phyloP scores from a whole-genome alignment of 805 yeast genomes.

The Pichia sporocuriosa region DNA sequence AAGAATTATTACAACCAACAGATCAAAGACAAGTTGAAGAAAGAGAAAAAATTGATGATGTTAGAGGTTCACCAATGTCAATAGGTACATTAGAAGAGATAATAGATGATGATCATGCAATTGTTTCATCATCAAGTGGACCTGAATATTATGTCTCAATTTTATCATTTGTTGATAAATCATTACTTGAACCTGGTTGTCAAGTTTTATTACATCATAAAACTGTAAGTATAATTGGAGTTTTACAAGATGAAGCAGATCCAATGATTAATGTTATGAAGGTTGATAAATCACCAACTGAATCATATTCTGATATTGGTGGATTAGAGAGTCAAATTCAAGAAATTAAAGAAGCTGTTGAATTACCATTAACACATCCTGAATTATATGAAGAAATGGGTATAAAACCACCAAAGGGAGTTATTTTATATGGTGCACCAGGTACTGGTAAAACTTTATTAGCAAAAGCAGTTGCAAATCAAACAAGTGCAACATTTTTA shows the following conservation, averaged over 20 bases:
- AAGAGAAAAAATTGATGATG: slow-evolving; percentile 87
- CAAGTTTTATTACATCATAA: slow-evolving; percentile 93
- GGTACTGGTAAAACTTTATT: slow-evolving; percentile 95
- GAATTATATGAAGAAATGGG: slow-evolving; percentile 98
- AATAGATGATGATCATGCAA: slow-evolving; percentile 97
- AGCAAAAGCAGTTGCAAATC: slow-evolving; percentile 98
- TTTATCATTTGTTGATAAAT: slow-evolving; percentile 94
- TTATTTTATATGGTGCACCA: slow-evolving; percentile 93
- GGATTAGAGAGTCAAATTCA: slow-evolving; percentile 94
- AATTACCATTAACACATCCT: slow-evolving; percentile 92
- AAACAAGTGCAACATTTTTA: slow-evolving; percentile 91
- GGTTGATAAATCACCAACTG: slow-evolving; percentile 95
- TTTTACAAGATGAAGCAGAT: slow-evolving; percentile 95
- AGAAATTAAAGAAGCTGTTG: slow-evolving; percentile 96
- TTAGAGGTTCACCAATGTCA: slow-evolving; percentile 94
- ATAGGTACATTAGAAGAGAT: slow-evolving; percentile 96
- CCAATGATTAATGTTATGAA: slow-evolving; percentile 98
- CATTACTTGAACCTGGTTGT: slow-evolving; percentile 92
- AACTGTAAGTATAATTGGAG: slow-evolving; percentile 95
- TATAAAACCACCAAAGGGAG: slow-evolving; percentile 97
- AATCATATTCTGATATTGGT: slow-evolving; percentile 94
- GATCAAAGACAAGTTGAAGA: slow-evolving; percentile 97
- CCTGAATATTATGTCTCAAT: slow-evolving; percentile 97
- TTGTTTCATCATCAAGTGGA: slow-evolving; percentile 91
- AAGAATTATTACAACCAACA: slow-evolving; percentile 90